Evolutionary conservation across 805 yeast species (phyloP).

Genomic region (Candida tallmaniae): DNA sequence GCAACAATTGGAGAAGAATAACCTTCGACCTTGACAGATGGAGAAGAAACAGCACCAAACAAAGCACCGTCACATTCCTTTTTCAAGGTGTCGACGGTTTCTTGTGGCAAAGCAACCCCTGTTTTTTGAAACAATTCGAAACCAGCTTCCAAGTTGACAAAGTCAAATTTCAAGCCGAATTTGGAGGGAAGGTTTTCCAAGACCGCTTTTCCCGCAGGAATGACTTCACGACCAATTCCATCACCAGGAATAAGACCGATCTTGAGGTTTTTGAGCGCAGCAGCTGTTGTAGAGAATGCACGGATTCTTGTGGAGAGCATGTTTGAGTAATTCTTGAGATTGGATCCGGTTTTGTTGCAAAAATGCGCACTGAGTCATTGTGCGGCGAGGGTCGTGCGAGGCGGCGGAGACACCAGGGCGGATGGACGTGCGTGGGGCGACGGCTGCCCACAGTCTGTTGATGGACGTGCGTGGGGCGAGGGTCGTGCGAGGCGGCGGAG

Average conservation of each 20-base stretch:
- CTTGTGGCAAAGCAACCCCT: conserved; percentile 95
- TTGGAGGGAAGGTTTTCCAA: conserved; percentile 77
- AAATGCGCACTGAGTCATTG: conserved; percentile 1
- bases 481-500: not conserved
- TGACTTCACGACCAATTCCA: conserved; percentile 96
- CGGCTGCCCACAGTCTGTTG: too few relatives aligned
- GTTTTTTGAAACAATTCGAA: conserved; percentile 89
- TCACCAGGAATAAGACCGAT: conserved; percentile 91
- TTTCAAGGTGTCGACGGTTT: conserved; percentile 74
- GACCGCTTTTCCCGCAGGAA: conserved; percentile 91
- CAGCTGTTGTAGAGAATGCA: conserved; percentile 13
- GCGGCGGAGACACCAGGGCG: not conserved
- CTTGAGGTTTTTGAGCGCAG: conserved; percentile 30
- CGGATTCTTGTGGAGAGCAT: conserved; percentile 9
- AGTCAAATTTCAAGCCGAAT: conserved; percentile 76
- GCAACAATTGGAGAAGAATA: conserved; percentile 99
- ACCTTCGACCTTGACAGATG: conserved; percentile 89
- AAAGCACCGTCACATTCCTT: conserved; percentile 93
- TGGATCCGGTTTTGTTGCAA: too few relatives aligned
- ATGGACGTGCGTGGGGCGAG: not conserved
- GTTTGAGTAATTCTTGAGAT: not conserved
- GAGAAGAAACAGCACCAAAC: conserved; percentile 96
- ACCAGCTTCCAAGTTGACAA: conserved; percentile 88
- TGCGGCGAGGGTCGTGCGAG: not conserved
- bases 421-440: too few relatives aligned